phyloP scores from a whole-genome alignment of 208 protist species.

The Leishmania guyanensis region DNA sequence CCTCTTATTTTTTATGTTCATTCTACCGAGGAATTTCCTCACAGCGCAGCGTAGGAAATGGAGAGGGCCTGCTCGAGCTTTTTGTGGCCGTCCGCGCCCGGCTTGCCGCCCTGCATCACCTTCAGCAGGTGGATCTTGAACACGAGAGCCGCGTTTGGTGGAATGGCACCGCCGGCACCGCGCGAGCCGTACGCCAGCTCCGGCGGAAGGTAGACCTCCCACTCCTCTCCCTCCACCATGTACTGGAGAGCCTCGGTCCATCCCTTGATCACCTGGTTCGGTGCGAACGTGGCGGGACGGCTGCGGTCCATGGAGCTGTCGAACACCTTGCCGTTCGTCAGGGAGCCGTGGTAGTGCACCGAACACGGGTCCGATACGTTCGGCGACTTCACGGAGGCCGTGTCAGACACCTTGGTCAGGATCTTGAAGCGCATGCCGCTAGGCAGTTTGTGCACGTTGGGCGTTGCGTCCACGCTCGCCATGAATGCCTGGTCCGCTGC shows the following conservation, averaged over 20 bases:
- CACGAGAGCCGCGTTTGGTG: constrained; percentile 61
- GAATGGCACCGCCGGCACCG: constrained; percentile 69
- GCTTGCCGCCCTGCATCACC: constrained; percentile 65
- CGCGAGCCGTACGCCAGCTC: constrained; percentile 75
- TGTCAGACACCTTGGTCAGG: constrained; percentile 41
- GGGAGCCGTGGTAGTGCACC: constrained; percentile 82
- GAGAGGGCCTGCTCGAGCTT: constrained; percentile 57
- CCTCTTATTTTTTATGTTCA: not conserved
- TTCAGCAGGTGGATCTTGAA: constrained; percentile 83
- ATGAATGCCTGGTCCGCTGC: constrained; percentile 49
- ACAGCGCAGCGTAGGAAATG: constrained; percentile 58
- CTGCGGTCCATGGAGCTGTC: constrained; percentile 78
- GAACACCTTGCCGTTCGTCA: constrained; percentile 77
- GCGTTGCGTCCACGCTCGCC: constrained; percentile 33
- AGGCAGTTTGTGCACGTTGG: constrained; percentile 65
- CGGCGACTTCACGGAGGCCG: constrained; percentile 38
- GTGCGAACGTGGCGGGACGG: constrained; percentile 64
- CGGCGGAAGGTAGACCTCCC: constrained; percentile 79
- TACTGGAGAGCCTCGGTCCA: constrained; percentile 89
- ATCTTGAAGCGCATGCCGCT: constrained; percentile 84
- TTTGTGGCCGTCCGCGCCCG: constrained; percentile 42
- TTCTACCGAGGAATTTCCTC: constrained; percentile 7
- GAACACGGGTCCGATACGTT: constrained; percentile 55
- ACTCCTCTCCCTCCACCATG: constrained; percentile 86
- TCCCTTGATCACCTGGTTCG: constrained; percentile 76